Base-by-base conservation (phyloP, 148 eudicot species). In the Persicaria tinctoria region DNA sequence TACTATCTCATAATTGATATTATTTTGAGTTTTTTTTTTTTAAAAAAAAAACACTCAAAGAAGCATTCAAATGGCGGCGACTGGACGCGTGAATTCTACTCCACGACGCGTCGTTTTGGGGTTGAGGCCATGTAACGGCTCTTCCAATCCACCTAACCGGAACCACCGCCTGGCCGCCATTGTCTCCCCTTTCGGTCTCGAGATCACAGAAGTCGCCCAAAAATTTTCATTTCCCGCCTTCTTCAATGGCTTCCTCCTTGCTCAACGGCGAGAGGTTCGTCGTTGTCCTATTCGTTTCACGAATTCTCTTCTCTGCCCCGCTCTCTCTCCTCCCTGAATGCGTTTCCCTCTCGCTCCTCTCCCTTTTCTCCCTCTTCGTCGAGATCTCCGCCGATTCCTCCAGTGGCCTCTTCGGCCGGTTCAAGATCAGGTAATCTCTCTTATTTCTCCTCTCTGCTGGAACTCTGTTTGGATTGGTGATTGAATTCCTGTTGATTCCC, bases 231-330 rank as follows among this genome's bases (percentile, higher is more conserved):
- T 12, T 53, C 16, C 23, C 20, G 20, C 6, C 63, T 23, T 60
- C 84, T 79, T 66, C 75, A 46, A 79, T 86, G 86, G 80, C 87
- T 74, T 78, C 82, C 18, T 83, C 86, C 78, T 70, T 89, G 78
- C 73, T 89, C 47, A 93, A 83, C 85, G 98, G 97, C 86, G 98
- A 93, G 86, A 84, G 98, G 76, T 86, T 84, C 64, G 97, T 93
- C 83, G 94, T 91, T 38, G 53, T 85, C 14, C 80, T 90, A 46
- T 82, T 87, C 74, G 72, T 89, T 50, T 51, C 76, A 4, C 83
- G 82, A 66, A 68, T 87, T 47, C 38, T 89, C 64, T 78, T 72
- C 80, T 78, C 93, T 79, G 1, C 87, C 4, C 78, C 90, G 44
- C 51, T 79, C 71, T 78, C 88, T 83, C 83, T 85, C 80, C 83